phyloP scores from a whole-genome alignment of 2,329 filamentous ascomycete genomes.

The Dryadomyces quercus-mongolicae region DNA sequence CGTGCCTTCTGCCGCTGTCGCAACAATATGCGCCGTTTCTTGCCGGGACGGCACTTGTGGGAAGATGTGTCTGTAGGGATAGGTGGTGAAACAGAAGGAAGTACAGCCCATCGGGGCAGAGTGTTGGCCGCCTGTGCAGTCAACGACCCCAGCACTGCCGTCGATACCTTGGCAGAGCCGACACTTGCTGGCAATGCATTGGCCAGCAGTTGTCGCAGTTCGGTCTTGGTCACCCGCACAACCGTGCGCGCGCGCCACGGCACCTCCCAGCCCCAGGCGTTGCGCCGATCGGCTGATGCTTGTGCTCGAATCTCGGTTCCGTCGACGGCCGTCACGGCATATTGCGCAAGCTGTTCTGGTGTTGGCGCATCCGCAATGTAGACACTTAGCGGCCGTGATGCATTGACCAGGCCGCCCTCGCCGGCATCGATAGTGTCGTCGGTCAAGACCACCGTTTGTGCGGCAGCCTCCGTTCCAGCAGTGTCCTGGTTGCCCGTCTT shows the following conservation, averaged over 20 bases:
- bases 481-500: neutral
- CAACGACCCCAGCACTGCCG: neutral
- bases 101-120: constrained; percentile 6
- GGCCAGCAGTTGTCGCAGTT: constrained; percentile 9
- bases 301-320: constrained; percentile 34
- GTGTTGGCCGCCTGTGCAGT: constrained; percentile 4
- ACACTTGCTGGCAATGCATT: constrained; percentile 4
- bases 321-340: constrained; percentile 34
- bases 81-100: neutral
- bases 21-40: constrained; percentile 43
- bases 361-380: constrained; percentile 33
- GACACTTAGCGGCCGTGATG: constrained; percentile 30
- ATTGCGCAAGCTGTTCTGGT: constrained; percentile 24
- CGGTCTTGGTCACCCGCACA: constrained; percentile 22
- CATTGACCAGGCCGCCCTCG: constrained; percentile 24
- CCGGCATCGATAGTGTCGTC: constrained; percentile 23
- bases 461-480: neutral
- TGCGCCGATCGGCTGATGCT: constrained; percentile 25
- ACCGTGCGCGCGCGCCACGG: constrained; percentile 43
- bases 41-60: constrained; percentile 36
- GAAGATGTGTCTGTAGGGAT: constrained; percentile 1
- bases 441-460: constrained; percentile 32
- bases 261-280: constrained; percentile 44
- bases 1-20: constrained; percentile 31
- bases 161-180: neutral